Evolutionary conservation across 2,329 filamentous ascomycete species (phyloP), one percentile per base, ranked within the genome.

Genomic region (Decorospora gaudefroyi): DNA sequence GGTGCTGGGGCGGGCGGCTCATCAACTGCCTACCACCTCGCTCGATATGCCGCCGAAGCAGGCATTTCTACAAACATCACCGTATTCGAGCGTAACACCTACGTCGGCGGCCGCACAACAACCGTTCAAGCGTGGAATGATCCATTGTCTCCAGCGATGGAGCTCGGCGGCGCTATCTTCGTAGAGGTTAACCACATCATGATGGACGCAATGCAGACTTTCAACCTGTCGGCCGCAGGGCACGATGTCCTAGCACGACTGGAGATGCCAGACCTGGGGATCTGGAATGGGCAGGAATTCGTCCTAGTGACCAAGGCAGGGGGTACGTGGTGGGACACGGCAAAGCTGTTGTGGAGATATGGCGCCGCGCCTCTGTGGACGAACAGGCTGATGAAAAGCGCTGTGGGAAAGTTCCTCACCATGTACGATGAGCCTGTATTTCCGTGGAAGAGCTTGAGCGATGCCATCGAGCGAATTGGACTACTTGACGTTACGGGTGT

Each of bases 161-260:
- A 99, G 69, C 77, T 97, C 1, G 93, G 93, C 11, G 93, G 88
- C 8, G 92, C 87, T 49, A 96, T 97, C 59, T 99, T 97, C 65
- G 88, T 97, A 30, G 70, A 86, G 34, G 81, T 87, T 29, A 99
- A 97, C 64, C 76, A 83, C 26, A 96, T 95, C 60, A 79, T 99
- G 26, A 82, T 85, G 59, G 84, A 87, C 41, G 87, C 90, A 1
- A 84, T 82, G 6, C 72, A 79, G 21, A 77, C 81, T 10, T 90
- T 96, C 64, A 82, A 82, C n/a, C 81, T 99, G 3, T 72, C 75
- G 0, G 72, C 82, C 2, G 53, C 58, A 2, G 54, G 43, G 6
- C 36, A 53, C 9, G 51, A 72, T 71, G 1, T 73, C 76, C 21
- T n/a, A 42, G 42, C 19, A 35, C 54, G 49, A 28, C 39, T 62